Base-by-base conservation (phyloP, 345 rosid genomes). In the Rhodamnia rubescens region DNA sequence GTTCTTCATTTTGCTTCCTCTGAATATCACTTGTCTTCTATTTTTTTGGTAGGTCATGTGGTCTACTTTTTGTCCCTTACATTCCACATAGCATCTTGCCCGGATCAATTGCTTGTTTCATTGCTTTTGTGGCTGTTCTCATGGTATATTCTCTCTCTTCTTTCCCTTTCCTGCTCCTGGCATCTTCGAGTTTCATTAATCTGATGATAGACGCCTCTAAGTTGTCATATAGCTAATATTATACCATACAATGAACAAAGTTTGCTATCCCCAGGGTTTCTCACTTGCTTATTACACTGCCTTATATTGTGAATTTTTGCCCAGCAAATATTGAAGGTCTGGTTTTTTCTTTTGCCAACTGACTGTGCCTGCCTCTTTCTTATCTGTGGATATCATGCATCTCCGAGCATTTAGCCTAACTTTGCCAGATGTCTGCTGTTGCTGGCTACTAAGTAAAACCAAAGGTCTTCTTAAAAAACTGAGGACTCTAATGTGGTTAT, bases 1-100 rank as follows among this genome's bases (percentile, higher is more conserved):
- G 47, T 75, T 69, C 59, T 40, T 57, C 84, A 50, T 29, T 49
- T 54, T 58, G 13, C 24, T 86, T 15, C 80, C 80, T 32, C 42
- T 69, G 26, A 83, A 56, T 49, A 51, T 51, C 49, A 42, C 84
- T 83, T n/a, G 75, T 58, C 69, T 54, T 80, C 36, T 40, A 22
- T n/a, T 82, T 69, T 61, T 49, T 82, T 53, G 42, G 75, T 93
- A 96, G 98, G 92, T 95, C 83, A 94, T 95, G 94, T 96, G 99
- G 99, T 94, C 97, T 52, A 96, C 98, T 74, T 96, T 96, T 95
- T 90, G 95, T 95, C 18, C 97, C 98, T 26, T 90, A 88, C 89
- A 83, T 96, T 85, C 98, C 98, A 40, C 87, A 87, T 69, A 91
- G 93, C 87, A 90, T 91, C 85, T 83, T 94, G 91, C 99, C 98